Base-by-base conservation (phyloP, 2,329 filamentous ascomycete species). In the Aureobasidium lini region DNA sequence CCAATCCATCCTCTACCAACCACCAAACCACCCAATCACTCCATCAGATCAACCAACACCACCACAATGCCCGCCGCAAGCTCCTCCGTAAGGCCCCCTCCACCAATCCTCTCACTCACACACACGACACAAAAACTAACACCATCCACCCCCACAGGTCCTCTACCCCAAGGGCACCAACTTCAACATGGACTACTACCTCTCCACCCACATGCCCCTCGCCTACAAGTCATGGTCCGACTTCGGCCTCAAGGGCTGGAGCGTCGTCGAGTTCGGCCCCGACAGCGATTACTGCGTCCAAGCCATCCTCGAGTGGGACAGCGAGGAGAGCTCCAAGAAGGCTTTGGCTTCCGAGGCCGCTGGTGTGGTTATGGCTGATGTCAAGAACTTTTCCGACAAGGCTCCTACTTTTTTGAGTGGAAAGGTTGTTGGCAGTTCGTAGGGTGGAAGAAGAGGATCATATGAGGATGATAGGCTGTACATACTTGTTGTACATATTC, bases 131-230 rank as follows among this genome's bases (percentile, higher is more conserved):
- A 23, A 16, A 10, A 56, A 16, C 52, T 44, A n/a, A 44, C 52
- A 43, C 39, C 7, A 2, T 16, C 8, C 16, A 13, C 7, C 2
- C 31, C 8, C 16, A 13, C 18, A 59, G 57, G 69, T 72, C 63
- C 61, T 71, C 65, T 72, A 73, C 66, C 69, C 70, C 16, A 61
- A 69, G 53, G 71, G 70, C 23, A 64, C 66, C 58, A 69, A 67
- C 29, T 73, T 74, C 69, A 65, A 74, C 64, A 71, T 73, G 65
- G 69, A 71, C 62, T 73, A 74, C 62, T 73, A 74, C 68, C 66
- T 71, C 59, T 62, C 62, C 47, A 69, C 68, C 13, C 71, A 74
- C 67, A 73, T 73, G 72, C 71, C 71, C 1, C 61, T 74, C 47
- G 72, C 71, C 8, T 59, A 65, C 50, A 61, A 69, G 57, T 63